Percentiles rank a stretch among this genome's conserved stretches.
These are phyloP conservation scores for Yarrowia hollandica DNA, from an alignment of 805 yeast genomes.

Conservation along the genomic window DNA sequence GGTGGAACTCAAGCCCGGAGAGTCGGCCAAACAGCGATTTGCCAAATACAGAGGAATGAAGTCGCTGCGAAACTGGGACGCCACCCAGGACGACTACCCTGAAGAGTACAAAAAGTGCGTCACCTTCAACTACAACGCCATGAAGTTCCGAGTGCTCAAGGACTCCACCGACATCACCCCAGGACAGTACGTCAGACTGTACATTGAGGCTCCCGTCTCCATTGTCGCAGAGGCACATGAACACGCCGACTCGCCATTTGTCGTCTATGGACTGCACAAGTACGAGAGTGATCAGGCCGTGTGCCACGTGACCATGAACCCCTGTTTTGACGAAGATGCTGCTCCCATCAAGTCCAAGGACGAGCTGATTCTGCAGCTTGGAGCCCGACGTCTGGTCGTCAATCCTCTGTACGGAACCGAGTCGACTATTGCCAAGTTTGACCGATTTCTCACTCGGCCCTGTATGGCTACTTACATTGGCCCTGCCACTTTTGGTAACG, in stretches of 20 bases:
- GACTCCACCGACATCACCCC: conserved; percentile 56
- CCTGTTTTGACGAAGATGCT: conserved; percentile 61
- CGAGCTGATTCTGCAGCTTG: conserved; percentile 81
- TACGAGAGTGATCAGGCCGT: conserved; percentile 87
- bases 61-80: conserved; percentile 83
- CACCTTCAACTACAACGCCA: conserved; percentile 74
- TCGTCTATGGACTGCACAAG: conserved; percentile 70
- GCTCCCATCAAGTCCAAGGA: conserved; percentile 85
- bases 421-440: conserved; percentile 84
- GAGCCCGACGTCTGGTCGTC: conserved; percentile 82
- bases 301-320: conserved; percentile 84
- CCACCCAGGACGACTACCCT: conserved; percentile 82
- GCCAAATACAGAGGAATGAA: conserved; percentile 83
- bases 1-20: conserved; percentile 75
- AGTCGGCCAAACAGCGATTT: conserved; percentile 72
- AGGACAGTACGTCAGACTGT: conserved; percentile 66
- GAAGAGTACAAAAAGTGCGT: conserved; percentile 72
- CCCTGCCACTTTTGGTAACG: conserved; percentile 74
- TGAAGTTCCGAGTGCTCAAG: conserved; percentile 67
- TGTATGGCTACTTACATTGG: conserved; percentile 84
- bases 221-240: conserved; percentile 56
- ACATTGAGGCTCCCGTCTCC: conserved; percentile 46
- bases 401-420: conserved; percentile 77
- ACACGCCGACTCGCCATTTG: conserved; percentile 55
- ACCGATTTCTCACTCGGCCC: conserved; percentile 72